Evolutionary conservation across 257 asterid genomes (phyloP), one percentile per base, ranked within the genome.

Genomic region (Haberlea rhodopensis): DNA sequence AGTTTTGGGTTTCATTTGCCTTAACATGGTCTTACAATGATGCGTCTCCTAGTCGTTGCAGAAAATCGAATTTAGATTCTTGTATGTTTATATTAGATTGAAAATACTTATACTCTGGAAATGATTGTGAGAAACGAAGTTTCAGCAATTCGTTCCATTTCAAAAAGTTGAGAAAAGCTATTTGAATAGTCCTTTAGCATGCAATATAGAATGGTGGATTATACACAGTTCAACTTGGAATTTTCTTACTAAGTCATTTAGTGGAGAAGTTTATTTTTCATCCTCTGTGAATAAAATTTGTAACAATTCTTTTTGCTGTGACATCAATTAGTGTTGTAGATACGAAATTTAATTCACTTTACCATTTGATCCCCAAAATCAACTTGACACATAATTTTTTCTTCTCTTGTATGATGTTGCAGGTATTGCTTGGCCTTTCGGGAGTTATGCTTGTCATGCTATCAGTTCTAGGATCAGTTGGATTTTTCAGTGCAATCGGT

Each of bases 401-500:
- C 23, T 60, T 68, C 69, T 63, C 51, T 25, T 40, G 15, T 53
- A 46, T 71, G 71, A 16, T 65, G 74, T 70, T 70, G 67, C 77
- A 94, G 99, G 95, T 94, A 65, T 77, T 94, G 76, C 90, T 94
- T 51, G 99, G 99, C 66, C 87, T 94, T 71, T 82, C 97, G 21
- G 99, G 99, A 66, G 96, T 94, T 48, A 56, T 90, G 69, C 96
- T 94, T 55, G 99, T 94, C 83, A 77, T 94, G 87, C 96, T 94
- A 46, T 94, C 99, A 56, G 97, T 94, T 70, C 97, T 94, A 62
- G 99, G 95, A 61, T 90, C 99, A 24, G 99, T 90, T 69, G 99
- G 99, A 37, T 83, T 94, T 74, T 94, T 87, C 91, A 94, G 99
- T 77, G 90, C 94, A 49, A 67, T 90, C 32, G 99, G 99, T 60